Evolutionary conservation across 805 yeast genomes (phyloP).

Genomic region (Suhomyces sp.): DNA sequence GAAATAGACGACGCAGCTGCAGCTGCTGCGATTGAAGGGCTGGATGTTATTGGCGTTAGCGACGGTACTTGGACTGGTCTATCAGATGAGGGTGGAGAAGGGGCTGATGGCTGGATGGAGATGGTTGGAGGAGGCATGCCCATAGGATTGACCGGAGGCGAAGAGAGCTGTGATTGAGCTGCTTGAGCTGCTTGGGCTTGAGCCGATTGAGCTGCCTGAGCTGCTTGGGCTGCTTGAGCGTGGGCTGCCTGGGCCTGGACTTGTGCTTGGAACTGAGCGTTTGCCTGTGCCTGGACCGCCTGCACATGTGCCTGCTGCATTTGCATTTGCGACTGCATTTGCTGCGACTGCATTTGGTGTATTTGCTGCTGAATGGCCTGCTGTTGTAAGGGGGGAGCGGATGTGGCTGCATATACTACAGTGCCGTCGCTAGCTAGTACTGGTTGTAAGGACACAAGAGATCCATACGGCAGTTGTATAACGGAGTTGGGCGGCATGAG

Average conservation of each 20-base stretch:
- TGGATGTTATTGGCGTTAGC: constrained; percentile 11
- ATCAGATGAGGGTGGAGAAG: background rate
- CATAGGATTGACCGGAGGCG: background rate
- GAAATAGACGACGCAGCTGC: constrained; percentile 5
- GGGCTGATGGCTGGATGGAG: constrained; percentile 2
- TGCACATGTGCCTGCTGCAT: background rate
- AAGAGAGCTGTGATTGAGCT: background rate
- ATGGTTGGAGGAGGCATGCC: constrained; percentile 6
- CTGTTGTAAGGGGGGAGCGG: constrained; percentile 2
- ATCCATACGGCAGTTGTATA: constrained; percentile 7
- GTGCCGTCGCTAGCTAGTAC: constrained; percentile 11
- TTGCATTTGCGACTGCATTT: background rate
- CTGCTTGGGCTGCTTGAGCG: background rate
- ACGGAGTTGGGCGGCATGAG: constrained; percentile 1
- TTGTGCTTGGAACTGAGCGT: background rate
- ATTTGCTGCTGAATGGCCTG: background rate
- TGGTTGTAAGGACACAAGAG: constrained; percentile 11
- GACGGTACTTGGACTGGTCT: constrained; percentile 4
- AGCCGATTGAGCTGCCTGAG: background rate
- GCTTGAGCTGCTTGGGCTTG: constrained; percentile 6
- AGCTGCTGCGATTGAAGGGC: constrained; percentile 7
- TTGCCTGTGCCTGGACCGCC: background rate
- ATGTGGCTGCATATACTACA: constrained; percentile 9
- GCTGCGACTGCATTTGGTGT: background rate
- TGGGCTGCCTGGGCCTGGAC: constrained; percentile 3